Conservation (phyloP, 352 stramenopile species). For the Phytopythium boreale region DNA sequence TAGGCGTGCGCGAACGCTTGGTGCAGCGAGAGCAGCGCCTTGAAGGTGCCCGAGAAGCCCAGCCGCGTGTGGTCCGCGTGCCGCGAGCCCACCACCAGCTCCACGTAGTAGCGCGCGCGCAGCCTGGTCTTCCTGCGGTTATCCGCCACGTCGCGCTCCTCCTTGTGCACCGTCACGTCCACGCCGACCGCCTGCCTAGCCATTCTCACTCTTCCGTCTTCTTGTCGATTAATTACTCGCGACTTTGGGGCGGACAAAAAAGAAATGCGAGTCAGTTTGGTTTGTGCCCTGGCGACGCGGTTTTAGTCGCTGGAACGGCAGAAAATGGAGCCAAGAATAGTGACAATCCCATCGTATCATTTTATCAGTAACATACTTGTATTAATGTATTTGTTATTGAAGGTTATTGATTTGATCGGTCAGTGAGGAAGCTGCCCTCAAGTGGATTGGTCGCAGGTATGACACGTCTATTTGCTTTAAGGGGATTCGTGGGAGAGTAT, state of each 20-base stretch:
- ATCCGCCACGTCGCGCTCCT: constrained; percentile 51
- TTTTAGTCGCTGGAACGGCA: neutral
- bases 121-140: constrained; percentile 38
- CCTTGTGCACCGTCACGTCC: constrained; percentile 65
- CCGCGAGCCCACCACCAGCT: constrained; percentile 51
- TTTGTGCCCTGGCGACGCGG: too few relatives aligned
- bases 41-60: constrained; percentile 64
- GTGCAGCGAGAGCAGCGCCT: constrained; percentile 53
- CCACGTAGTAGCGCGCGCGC: constrained; percentile 70
- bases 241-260: neutral
- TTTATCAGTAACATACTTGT: neutral
- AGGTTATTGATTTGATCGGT: neutral
- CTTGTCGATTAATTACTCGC: constrained; percentile 8
- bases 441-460: neutral
- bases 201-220: constrained; percentile 7
- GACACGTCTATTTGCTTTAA: neutral
- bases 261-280: constrained; percentile 7
- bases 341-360: too few relatives aligned
- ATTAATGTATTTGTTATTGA: neutral
- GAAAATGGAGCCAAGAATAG: too few relatives aligned
- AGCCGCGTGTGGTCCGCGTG: constrained; percentile 52
- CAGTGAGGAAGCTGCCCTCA: too few relatives aligned
- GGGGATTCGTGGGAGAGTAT: neutral
- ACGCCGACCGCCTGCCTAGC: constrained; percentile 31
- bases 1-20: constrained; percentile 37